Conservation (phyloP, 257 asterid species). For the Scutellaria baicalensis region DNA sequence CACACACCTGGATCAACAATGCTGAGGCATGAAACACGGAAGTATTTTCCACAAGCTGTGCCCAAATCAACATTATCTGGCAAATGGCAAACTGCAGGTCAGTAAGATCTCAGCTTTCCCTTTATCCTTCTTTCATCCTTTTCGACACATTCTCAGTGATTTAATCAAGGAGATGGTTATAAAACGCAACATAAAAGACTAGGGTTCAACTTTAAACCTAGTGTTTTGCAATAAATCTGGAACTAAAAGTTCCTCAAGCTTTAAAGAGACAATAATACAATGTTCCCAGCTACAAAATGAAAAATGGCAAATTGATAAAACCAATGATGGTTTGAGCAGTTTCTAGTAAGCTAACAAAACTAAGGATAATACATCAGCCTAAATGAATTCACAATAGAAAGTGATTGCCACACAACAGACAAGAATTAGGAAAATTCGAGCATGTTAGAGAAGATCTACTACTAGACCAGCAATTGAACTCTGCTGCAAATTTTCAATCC, state of each 20-base stretch:
- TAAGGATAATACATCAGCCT: neutral
- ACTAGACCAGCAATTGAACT: neutral
- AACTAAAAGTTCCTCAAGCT: neutral
- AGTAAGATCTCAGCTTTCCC: neutral
- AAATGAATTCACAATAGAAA: neutral
- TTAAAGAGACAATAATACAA: neutral
- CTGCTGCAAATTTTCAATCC: neutral
- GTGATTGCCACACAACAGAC: neutral
- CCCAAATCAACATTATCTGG: slow-evolving; percentile 44
- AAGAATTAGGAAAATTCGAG: neutral
- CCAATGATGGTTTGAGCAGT: neutral
- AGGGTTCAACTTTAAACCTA: neutral
- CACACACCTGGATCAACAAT: slow-evolving; percentile 38
- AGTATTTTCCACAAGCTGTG: slow-evolving; percentile 38
- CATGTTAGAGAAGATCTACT: neutral
- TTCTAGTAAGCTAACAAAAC: neutral
- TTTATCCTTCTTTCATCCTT: neutral
- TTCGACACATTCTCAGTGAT: neutral
- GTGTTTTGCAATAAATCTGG: neutral
- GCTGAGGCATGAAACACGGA: slow-evolving; percentile 42
- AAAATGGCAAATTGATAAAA: neutral
- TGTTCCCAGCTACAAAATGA: neutral
- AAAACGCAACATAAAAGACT: neutral
- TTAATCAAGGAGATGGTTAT: neutral
- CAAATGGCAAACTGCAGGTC: neutral